Conservation (phyloP, 345 rosid species). For the Lumnitzera littorea region DNA sequence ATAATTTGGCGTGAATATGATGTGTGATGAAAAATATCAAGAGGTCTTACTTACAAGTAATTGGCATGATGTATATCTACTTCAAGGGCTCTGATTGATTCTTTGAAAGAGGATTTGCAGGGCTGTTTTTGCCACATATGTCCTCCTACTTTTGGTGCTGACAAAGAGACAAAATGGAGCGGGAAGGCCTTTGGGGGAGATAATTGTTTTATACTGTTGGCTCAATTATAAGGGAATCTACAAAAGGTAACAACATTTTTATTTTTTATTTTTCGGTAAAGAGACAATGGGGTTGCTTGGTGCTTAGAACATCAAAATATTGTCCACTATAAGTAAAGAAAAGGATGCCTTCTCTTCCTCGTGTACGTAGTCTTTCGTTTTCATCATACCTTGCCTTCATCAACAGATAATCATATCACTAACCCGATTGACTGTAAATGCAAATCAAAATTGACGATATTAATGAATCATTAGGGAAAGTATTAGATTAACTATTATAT, state of each 20-base stretch:
- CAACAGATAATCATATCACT: too few species aligned
- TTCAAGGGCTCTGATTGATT: slow-evolving; percentile 58
- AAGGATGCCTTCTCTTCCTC: slow-evolving; percentile 29
- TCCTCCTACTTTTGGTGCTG: slow-evolving; percentile 6
- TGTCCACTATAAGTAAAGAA: slow-evolving; percentile 26
- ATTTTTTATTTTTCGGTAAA: not conserved
- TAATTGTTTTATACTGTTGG: slow-evolving; percentile 11
- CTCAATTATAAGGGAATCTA: slow-evolving; percentile 8
- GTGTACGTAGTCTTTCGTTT: not conserved
- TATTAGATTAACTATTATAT: too few species aligned
- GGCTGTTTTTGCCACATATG: slow-evolving; percentile 47
- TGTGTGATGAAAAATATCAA: too few species aligned
- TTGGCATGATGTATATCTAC: slow-evolving; percentile 66
- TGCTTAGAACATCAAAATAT: slow-evolving; percentile 29
- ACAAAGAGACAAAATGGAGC: not conserved
- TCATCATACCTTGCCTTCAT: too few species aligned
- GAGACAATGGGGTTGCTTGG: slow-evolving; percentile 10
- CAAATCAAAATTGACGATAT: too few species aligned
- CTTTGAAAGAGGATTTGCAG: slow-evolving; percentile 36
- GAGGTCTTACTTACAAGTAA: slow-evolving; percentile 43
- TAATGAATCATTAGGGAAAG: too few species aligned
- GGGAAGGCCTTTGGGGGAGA: not conserved
- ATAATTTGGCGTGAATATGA: too few species aligned
- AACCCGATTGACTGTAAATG: too few species aligned
- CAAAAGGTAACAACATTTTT: not conserved